Base-by-base conservation (phyloP, 257 asterid species). In the Parsonsia alboflavescens region DNA sequence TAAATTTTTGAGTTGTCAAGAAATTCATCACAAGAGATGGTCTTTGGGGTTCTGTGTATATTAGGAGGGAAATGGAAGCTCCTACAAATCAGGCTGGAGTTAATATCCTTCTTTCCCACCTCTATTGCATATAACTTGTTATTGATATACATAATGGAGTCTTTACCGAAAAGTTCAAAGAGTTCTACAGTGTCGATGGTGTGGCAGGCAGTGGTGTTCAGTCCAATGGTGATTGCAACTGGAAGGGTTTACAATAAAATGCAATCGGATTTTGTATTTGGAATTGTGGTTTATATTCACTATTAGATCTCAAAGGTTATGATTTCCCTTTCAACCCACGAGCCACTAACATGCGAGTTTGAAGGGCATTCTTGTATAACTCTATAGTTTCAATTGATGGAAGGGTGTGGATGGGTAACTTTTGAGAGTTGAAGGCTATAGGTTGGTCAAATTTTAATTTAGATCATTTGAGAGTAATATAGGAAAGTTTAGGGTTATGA, bases 201-300 rank as follows among this genome's bases (percentile, higher is more conserved):
- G 1, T 74, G 86, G 79, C 85, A 75, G 46, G 80, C 86, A 30
- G 49, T 76, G 39, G 78, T 75, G 66, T 73, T 80, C 30, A 62
- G 85, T 71, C 85, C 89, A 19, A 42, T 80, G 7, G 3, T 76
- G 71, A 81, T 78, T 46, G 80, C 83, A 21, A 71, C 81, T 7
- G 80, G 80, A 21, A 79, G 69, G 16, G n/a, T 66, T 45, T 78
- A 21, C 16, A 80, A 56, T 30, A 70, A 66, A 17, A 64, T 80
- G 67, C 36, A 78, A 46, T 76, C 80, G 1, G 76, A 77, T 28
- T 59, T 71, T 15, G 59, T 76, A 16, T 81, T 85, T 28, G 89
- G 86, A 3, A 74, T 68, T 65, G 57, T 74, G 71, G 42, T 78
- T 30, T 33, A n/a, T n/a, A n/a, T n/a, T n/a, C n/a, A n/a, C n/a